These are phyloP conservation scores for Plectranthus barbatus DNA, from an alignment of 257 asterid genomes.

Conservation along the genomic window DNA sequence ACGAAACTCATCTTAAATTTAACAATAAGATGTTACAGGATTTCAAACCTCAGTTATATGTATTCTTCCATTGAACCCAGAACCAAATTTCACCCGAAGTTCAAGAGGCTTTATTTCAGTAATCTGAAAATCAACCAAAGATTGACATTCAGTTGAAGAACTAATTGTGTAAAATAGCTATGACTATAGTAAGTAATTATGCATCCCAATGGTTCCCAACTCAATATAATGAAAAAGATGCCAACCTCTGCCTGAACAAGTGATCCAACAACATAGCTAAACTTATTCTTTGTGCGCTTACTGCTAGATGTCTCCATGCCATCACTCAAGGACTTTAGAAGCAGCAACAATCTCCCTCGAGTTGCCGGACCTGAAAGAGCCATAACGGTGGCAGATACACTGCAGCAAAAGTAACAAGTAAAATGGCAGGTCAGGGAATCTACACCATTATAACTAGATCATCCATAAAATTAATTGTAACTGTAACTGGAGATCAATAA, in stretches of 20 bases:
- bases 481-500: neutral
- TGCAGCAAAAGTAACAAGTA: constrained; percentile 22
- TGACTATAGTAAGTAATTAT: neutral
- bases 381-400: constrained; percentile 65
- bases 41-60: constrained; percentile 81
- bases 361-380: constrained; percentile 68
- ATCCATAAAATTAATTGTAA: neutral
- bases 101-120: constrained; percentile 84
- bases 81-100: constrained; percentile 78
- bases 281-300: constrained; percentile 70
- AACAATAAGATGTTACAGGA: constrained; percentile 7
- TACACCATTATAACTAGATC: neutral
- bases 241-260: constrained; percentile 79
- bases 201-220: neutral
- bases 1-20: neutral
- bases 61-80: constrained; percentile 71
- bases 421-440: neutral
- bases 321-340: constrained; percentile 52
- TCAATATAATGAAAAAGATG: constrained; percentile 7
- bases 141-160: neutral
- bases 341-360: constrained; percentile 71
- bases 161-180: neutral
- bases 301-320: constrained; percentile 52
- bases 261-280: constrained; percentile 59
- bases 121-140: constrained; percentile 47